phyloP scores from a whole-genome alignment of 1,284 basidiomycete genomes.

The Clitocybe nebularis region DNA sequence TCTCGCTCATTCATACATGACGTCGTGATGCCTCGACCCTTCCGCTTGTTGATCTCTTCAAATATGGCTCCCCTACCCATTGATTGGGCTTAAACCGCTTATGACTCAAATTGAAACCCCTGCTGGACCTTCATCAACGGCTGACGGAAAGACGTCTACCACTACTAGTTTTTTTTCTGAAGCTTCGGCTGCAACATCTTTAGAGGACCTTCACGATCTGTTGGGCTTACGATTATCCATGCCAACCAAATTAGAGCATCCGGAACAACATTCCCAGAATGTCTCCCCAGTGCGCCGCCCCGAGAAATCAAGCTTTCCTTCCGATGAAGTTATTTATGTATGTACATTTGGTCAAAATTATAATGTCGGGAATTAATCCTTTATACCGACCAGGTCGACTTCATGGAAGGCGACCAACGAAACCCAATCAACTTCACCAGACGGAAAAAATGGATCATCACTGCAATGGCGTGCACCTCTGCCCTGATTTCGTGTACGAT shows the following conservation, averaged over 20 bases:
- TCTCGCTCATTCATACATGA: no score
- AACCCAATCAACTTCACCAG: slow-evolving; percentile 54
- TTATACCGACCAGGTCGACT: slow-evolving; percentile 46
- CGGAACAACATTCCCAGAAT: slow-evolving; percentile 22
- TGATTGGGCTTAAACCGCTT: no score
- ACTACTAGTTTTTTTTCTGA: slow-evolving; percentile 9
- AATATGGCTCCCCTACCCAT: no score
- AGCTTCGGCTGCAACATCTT: slow-evolving; percentile 22
- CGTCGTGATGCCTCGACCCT: no score
- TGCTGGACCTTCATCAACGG: neutral
- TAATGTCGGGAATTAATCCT: neutral
- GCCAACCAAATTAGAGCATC: slow-evolving; percentile 21
- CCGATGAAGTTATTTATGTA: slow-evolving; percentile 29
- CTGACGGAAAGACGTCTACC: neutral
- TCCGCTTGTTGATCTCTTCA: no score
- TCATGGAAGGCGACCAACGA: slow-evolving; percentile 43
- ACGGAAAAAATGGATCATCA: slow-evolving; percentile 56
- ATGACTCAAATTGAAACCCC: no score
- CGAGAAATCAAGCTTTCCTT: slow-evolving; percentile 14
- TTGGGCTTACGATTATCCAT: slow-evolving; percentile 27
- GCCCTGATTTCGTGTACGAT: slow-evolving; percentile 49
- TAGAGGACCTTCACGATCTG: slow-evolving; percentile 26
- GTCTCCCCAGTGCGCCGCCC: slow-evolving; percentile 29
- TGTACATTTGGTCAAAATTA: slow-evolving; percentile 9
- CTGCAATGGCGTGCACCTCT: slow-evolving; percentile 52